phyloP scores from a whole-genome alignment of 2,329 filamentous ascomycete genomes.

The Orbilia javanica region DNA sequence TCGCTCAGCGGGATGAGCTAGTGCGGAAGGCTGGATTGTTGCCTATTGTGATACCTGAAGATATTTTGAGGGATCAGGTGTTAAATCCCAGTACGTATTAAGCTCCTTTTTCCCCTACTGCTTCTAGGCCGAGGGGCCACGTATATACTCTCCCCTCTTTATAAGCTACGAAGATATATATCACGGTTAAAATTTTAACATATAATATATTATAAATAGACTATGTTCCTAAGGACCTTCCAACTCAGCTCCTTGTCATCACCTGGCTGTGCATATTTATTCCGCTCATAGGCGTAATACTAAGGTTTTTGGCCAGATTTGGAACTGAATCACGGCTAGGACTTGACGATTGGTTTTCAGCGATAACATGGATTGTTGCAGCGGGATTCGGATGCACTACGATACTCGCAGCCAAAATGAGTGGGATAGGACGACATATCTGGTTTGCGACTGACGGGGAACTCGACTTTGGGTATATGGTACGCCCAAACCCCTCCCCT shows the following conservation, averaged over 20 bases:
- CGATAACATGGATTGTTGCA: slow-evolving; percentile 14
- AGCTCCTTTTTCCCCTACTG: background rate
- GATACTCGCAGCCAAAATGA: slow-evolving; percentile 20
- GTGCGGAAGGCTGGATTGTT: slow-evolving; percentile 29
- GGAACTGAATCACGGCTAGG: slow-evolving; percentile 37
- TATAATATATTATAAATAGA: slow-evolving; percentile 11
- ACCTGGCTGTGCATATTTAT: slow-evolving; percentile 42
- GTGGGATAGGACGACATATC: slow-evolving; percentile 36
- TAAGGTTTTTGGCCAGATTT: slow-evolving; percentile 38
- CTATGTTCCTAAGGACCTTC: slow-evolving; percentile 36
- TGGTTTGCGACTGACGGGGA: slow-evolving; percentile 30
- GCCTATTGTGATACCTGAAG: slow-evolving; percentile 35
- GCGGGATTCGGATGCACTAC: slow-evolving; percentile 29
- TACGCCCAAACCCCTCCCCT: background rate
- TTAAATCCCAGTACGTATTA: slow-evolving; percentile 40
- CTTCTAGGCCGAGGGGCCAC: too few relatives aligned
- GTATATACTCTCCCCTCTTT: background rate
- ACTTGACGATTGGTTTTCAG: slow-evolving; percentile 46
- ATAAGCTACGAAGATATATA: background rate
- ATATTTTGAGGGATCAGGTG: slow-evolving; percentile 26
- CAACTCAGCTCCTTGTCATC: slow-evolving; percentile 16
- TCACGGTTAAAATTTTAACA: background rate
- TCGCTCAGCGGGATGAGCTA: slow-evolving; percentile 10
- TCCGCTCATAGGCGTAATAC: slow-evolving; percentile 31
- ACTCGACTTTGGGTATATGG: slow-evolving; percentile 22